phyloP scores from a whole-genome alignment of 2,329 filamentous ascomycete species.

The Ceratocystis destructans region DNA sequence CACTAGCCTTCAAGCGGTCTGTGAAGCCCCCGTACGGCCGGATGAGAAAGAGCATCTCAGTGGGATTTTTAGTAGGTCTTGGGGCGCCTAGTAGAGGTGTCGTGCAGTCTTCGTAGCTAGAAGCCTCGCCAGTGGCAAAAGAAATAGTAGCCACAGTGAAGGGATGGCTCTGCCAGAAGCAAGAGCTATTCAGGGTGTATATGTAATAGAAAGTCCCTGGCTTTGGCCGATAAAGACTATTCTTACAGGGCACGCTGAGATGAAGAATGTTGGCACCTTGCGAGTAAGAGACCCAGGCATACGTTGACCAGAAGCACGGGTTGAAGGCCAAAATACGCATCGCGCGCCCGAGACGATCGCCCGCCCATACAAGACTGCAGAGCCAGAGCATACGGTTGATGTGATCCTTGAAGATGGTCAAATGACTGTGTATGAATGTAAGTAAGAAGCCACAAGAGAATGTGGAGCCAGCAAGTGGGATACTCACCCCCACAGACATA shows the following conservation, averaged over 20 bases:
- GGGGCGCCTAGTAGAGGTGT: conserved; percentile 25
- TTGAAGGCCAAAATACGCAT: conserved; percentile 32
- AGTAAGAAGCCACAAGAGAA: conserved; percentile 21
- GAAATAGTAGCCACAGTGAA: conserved; percentile 32
- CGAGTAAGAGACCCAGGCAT: conserved; percentile 27
- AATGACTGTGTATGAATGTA: conserved; percentile 28
- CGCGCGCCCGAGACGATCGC: conserved; percentile 35
- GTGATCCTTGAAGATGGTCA: conserved; percentile 34
- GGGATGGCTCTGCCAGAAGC: conserved; percentile 38
- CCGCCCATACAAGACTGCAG: conserved; percentile 35
- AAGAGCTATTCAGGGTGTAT: conserved; percentile 29
- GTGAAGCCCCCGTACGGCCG: conserved; percentile 35
- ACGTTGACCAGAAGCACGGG: conserved; percentile 26
- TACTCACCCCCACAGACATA: conserved; percentile 39
- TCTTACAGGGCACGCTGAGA: conserved; percentile 28
- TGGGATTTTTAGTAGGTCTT: neutral
- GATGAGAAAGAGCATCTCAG: conserved; percentile 32
- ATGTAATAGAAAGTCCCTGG: conserved; percentile 36
- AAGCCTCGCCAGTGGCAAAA: neutral
- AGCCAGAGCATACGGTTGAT: conserved; percentile 35
- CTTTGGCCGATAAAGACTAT: conserved; percentile 26
- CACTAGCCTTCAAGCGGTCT: conserved; percentile 26
- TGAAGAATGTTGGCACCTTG: conserved; percentile 31
- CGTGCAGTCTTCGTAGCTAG: conserved; percentile 24
- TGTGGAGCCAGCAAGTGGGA: neutral